phyloP scores from a whole-genome alignment of 1,139 yeast genomes.

The Yamadazyma dendronema region DNA sequence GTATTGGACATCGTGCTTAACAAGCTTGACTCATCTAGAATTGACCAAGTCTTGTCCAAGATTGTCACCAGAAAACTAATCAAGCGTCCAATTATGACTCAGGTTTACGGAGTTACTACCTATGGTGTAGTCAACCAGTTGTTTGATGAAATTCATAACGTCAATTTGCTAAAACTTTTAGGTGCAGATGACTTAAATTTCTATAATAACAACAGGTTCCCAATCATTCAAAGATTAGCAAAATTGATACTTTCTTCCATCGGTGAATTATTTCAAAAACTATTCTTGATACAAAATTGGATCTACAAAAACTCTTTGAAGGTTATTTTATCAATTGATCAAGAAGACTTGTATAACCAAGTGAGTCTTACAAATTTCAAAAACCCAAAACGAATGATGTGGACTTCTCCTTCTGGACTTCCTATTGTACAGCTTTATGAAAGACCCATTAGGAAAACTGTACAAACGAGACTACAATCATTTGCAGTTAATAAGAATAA shows the following conservation, averaged over 20 bases:
- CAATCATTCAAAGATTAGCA: slow-evolving; percentile 25
- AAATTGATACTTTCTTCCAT: slow-evolving; percentile 30
- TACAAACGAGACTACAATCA: slow-evolving; percentile 28
- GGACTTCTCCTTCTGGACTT: slow-evolving; percentile 44
- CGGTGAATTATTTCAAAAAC: slow-evolving; percentile 33
- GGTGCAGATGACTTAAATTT: slow-evolving; percentile 5
- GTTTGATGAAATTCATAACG: slow-evolving; percentile 15
- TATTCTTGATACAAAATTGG: slow-evolving; percentile 39
- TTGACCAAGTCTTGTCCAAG: slow-evolving; percentile 18
- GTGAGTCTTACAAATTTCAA: slow-evolving; percentile 18
- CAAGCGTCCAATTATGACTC: slow-evolving; percentile 49
- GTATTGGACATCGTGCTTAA: slow-evolving; percentile 29
- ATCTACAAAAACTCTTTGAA: slow-evolving; percentile 29
- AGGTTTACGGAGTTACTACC: slow-evolving; percentile 45
- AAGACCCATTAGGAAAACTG: slow-evolving; percentile 14
- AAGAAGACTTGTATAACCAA: slow-evolving; percentile 2
- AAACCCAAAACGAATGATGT: slow-evolving; percentile 36
- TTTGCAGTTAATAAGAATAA: slow-evolving; percentile 20
- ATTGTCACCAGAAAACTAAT: slow-evolving; percentile 34
- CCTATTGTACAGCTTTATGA: slow-evolving; percentile 43
- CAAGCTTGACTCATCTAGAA: slow-evolving; percentile 17
- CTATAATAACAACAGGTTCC: slow-evolving; percentile 2
- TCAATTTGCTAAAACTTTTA: slow-evolving; percentile 8
- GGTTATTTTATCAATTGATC: slow-evolving; percentile 28
- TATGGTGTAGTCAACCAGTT: slow-evolving; percentile 40